phyloP scores from a whole-genome alignment of 495 filamentous ascomycete genomes.

The Parmelia sp. region DNA sequence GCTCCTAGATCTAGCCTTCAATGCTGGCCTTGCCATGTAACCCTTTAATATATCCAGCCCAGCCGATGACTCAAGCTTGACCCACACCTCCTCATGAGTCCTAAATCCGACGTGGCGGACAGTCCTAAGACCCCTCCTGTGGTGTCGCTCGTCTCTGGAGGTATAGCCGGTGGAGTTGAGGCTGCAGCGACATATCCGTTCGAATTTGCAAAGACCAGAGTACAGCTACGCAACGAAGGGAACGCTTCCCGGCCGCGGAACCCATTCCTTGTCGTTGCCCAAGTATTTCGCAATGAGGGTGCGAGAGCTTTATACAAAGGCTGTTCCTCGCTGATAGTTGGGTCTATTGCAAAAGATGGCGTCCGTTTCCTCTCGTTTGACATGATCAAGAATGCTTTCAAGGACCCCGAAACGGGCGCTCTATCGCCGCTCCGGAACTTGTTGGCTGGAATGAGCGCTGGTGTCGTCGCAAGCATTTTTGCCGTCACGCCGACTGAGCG shows the following conservation, averaged over 20 bases:
- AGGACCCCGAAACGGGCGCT: conserved; percentile 49
- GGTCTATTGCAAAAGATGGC: conserved; percentile 59
- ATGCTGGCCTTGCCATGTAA: background rate
- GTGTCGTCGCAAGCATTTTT: conserved; percentile 50
- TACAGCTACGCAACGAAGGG: conserved; percentile 48
- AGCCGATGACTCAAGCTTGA: background rate
- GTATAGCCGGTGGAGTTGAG: conserved; percentile 50
- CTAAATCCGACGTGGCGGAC: background rate
- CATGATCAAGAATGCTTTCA: conserved; percentile 53
- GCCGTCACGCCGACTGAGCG: conserved; percentile 62
- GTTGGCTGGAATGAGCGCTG: conserved; percentile 55
- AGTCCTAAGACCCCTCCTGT: conserved; percentile 32
- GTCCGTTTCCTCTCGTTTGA: conserved; percentile 62
- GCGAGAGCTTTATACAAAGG: conserved; percentile 56
- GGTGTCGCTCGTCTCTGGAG: conserved; percentile 48
- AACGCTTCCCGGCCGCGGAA: conserved; percentile 39
- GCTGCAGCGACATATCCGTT: conserved; percentile 58
- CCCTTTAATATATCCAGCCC: background rate
- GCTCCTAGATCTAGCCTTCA: no score
- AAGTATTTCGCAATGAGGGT: conserved; percentile 50
- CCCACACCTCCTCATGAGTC: background rate
- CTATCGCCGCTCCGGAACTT: conserved; percentile 52
- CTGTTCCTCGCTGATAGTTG: conserved; percentile 54
- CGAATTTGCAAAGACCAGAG: conserved; percentile 61
- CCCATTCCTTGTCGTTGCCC: conserved; percentile 47